These are phyloP conservation scores for Fusarium sp. DNA, from an alignment of 2,329 filamentous ascomycete genomes.

Conservation along the genomic window DNA sequence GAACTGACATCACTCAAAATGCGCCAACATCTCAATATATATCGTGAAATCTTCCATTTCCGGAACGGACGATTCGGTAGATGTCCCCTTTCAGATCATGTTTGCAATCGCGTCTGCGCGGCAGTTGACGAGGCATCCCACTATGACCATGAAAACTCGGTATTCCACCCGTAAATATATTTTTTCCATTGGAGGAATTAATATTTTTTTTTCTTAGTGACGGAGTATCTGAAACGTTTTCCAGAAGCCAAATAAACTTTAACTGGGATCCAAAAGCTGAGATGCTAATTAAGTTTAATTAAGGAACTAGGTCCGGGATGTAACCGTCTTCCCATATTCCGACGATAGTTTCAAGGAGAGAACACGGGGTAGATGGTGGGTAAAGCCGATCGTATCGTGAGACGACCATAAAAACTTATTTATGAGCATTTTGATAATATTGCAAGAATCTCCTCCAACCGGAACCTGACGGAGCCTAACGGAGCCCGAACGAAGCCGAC, in stretches of 20 bases:
- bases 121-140: constrained; percentile 26
- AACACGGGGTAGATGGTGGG: constrained; percentile 16
- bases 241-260: constrained; percentile 31
- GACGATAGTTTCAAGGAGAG: constrained; percentile 16
- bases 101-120: constrained; percentile 9
- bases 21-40: background rate
- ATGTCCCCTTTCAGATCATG: constrained; percentile 12
- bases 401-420: background rate
- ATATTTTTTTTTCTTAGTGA: background rate
- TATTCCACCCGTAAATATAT: background rate
- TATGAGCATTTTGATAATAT: background rate
- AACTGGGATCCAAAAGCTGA: constrained; percentile 10
- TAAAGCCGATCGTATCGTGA: background rate
- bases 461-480: background rate
- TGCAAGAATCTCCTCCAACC: background rate
- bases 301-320: constrained; percentile 20
- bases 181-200: constrained; percentile 37
- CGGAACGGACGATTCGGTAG: constrained; percentile 31
- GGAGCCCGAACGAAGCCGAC: background rate
- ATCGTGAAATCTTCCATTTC: background rate
- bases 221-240: constrained; percentile 35
- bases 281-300: constrained; percentile 37
- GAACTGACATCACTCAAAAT: background rate
- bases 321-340: constrained; percentile 7
- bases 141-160: background rate